Base-by-base conservation (phyloP, 2,329 filamentous ascomycete genomes). In the Colletotrichum echinochloae region DNA sequence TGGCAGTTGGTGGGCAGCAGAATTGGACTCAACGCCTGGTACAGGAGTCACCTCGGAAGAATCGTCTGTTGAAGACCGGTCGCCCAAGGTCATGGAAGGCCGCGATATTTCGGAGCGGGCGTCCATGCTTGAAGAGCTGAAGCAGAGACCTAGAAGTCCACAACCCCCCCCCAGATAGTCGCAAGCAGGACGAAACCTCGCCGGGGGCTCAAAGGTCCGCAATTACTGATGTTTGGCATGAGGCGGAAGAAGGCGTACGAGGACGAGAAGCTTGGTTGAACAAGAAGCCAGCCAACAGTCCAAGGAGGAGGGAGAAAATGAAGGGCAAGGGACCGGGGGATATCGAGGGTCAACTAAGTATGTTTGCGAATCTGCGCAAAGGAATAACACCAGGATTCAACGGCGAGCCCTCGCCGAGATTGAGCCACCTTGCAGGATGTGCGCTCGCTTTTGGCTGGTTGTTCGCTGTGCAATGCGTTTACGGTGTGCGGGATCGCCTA, bases 21-120 rank as follows among this genome's bases (percentile, higher is more conserved):
- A 41, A 23, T 49, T 39, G 30, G 69, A 61, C 26, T 51, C 28
- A 28, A 37, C 20, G 59, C 65, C 60, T 62, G 61, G 55, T 39
- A 66, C 54, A n/a, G 70, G 70, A n/a, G 70, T 66, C 1, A 62
- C 44, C 52, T 66, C 64, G 41, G 65, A 62, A 23, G 67, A 67
- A 26, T 59, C 37, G 20, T 63, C 46, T 23, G 52, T 71, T 12
- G 59, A 51, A 20, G 59, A 67, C 11, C 54, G 57, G 46, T 63
- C 65, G 35, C 44, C 52, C 11, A 68, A 49, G 28, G 64, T 39
- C 37, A 68, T 59, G 23, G 68, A 71, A 28, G 68, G 57, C 59
- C 68, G 64, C 44, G 52, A 52, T 33, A 33, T 26, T 30, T 68
- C 59, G 59, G 65, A 48, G 23, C 54, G 57, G 26, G 51, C 44